These are phyloP conservation scores for Heliamphora ciliata DNA, from an alignment of 179 eudicot genomes.

Conservation along the genomic window DNA sequence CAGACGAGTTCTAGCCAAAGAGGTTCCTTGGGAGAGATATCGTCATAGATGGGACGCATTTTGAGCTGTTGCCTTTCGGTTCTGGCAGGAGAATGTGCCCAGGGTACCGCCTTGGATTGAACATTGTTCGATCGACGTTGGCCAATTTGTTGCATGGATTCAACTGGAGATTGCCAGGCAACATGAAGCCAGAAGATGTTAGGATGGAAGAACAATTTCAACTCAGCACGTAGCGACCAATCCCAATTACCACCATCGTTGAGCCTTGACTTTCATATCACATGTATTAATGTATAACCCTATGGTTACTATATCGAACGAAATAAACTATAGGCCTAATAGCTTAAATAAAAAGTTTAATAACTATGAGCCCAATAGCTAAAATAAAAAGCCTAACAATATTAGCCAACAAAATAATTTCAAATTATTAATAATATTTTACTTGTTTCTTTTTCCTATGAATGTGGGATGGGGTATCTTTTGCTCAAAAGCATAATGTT, in stretches of 20 bases:
- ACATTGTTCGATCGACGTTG: not conserved
- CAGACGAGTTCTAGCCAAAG: conserved; percentile 34
- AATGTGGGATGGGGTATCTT: too few relatives aligned
- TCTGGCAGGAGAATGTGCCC: not conserved
- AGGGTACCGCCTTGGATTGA: not conserved
- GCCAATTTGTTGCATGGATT: conserved; percentile 8
- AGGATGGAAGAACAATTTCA: not conserved
- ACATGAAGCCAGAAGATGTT: not conserved
- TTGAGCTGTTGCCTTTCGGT: conserved; percentile 22
- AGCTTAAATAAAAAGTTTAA: too few relatives aligned
- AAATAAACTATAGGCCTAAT: too few relatives aligned
- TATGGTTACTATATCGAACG: too few relatives aligned
- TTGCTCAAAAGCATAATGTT: too few relatives aligned
- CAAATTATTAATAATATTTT: too few relatives aligned
- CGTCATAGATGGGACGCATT: conserved; percentile 32
- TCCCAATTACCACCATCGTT: not conserved
- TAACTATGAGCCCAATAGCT: too few relatives aligned
- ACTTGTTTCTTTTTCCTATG: too few relatives aligned
- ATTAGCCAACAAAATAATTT: too few relatives aligned
- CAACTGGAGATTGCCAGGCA: not conserved
- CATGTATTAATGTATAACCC: too few relatives aligned
- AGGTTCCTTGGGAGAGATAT: conserved; percentile 22
- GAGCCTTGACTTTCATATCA: not conserved
- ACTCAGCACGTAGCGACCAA: not conserved
- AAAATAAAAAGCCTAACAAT: too few relatives aligned